phyloP scores from a whole-genome alignment of 441 rosid genomes.

The Gossypium aridum region DNA sequence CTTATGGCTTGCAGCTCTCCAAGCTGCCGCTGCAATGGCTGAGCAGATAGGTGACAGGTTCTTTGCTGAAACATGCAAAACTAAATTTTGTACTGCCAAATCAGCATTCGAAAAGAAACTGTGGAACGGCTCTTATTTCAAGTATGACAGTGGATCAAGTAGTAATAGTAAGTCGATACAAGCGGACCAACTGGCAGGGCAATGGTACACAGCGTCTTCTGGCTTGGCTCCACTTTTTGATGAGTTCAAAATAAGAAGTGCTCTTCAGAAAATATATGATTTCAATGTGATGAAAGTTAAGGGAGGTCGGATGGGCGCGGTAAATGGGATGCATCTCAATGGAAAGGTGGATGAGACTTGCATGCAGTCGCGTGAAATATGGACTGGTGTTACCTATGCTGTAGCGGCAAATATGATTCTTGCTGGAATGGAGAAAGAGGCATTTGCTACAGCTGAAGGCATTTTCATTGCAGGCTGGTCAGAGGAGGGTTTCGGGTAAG shows the following conservation, averaged over 20 bases:
- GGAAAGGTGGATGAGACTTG: constrained; percentile 93
- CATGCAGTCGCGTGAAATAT: constrained; percentile 98
- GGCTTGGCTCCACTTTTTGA: constrained; percentile 85
- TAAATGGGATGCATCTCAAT: constrained; percentile 91
- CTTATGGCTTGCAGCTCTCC: constrained; percentile 94
- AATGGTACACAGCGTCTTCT: constrained; percentile 93
- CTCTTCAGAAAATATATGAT: constrained; percentile 73
- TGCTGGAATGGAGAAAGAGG: constrained; percentile 89
- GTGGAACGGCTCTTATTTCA: constrained; percentile 92
- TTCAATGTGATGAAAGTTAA: constrained; percentile 85
- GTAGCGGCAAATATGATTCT: constrained; percentile 91
- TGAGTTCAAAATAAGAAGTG: constrained; percentile 63
- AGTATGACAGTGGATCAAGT: constrained; percentile 89
- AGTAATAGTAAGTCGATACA: constrained; percentile 95
- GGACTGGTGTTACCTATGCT: constrained; percentile 93
- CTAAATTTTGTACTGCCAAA: constrained; percentile 69
- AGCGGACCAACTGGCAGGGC: constrained; percentile 96
- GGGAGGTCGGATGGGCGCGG: constrained; percentile 94
- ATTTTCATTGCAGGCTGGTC: constrained; percentile 94
- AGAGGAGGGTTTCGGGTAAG: constrained; percentile 95
- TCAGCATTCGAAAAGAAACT: constrained; percentile 67
- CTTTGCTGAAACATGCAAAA: constrained; percentile 80
- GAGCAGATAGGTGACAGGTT: constrained; percentile 81
- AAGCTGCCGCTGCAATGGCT: constrained; percentile 97
- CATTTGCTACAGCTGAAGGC: constrained; percentile 84